A percentile compares a stretch with the other conserved stretches of the same genome.
Conservation (phyloP, 129 eudicot species). For the Logfia minima region DNA sequence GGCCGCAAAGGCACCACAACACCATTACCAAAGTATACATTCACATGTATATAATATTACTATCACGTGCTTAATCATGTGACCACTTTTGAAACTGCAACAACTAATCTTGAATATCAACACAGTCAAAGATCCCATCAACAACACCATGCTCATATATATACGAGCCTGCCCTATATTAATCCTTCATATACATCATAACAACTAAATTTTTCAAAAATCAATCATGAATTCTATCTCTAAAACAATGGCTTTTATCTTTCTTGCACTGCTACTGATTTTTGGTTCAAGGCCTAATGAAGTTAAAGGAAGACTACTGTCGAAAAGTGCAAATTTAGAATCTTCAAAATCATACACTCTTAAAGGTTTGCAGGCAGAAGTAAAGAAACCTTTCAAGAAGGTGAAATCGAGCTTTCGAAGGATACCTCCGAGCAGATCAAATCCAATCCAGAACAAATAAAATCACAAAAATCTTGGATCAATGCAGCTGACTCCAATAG, state of each 20-base stretch:
- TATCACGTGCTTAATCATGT: conserved; percentile 58
- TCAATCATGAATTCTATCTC: conserved; percentile 47
- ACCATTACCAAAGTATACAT: conserved; percentile 25
- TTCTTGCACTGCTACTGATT: conserved; percentile 47
- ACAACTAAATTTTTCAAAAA: background rate
- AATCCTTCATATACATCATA: conserved; percentile 14
- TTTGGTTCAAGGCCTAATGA: conserved; percentile 35
- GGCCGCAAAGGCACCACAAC: conserved; percentile 21
- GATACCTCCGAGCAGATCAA: conserved; percentile 81
- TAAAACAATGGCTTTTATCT: conserved; percentile 29
- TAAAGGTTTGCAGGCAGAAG: conserved; percentile 35
- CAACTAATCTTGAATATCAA: conserved; percentile 37
- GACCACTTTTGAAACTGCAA: conserved; percentile 42
- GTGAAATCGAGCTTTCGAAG: conserved; percentile 53
- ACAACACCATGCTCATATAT: conserved; percentile 31
- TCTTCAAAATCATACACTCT: conserved; percentile 46
- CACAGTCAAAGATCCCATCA: conserved; percentile 77
- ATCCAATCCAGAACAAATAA: conserved; percentile 92
- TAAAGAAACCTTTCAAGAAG: conserved; percentile 52
- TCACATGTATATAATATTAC: conserved; percentile 11
- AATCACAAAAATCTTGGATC: background rate
- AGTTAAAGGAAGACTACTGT: conserved; percentile 31
- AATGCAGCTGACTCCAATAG: background rate
- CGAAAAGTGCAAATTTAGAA: conserved; percentile 21
- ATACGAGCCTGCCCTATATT: conserved; percentile 18